Conservation (phyloP, 768 basidiomycete genomes). For the Rhodotorula taiwanensis region DNA sequence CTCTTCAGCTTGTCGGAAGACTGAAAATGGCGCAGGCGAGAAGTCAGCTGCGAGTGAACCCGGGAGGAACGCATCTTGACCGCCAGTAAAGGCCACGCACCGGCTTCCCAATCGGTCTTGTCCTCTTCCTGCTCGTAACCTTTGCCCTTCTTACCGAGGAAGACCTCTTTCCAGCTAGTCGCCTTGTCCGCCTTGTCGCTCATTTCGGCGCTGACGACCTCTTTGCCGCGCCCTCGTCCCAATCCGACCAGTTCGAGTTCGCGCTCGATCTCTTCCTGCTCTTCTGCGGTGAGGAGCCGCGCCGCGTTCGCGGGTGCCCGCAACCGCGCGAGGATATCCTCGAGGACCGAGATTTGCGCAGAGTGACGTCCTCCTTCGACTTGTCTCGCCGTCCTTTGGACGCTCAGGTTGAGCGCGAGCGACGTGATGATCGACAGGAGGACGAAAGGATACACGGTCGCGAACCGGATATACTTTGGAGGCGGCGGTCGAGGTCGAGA, state of each 20-base stretch:
- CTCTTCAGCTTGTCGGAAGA: slow-evolving; percentile 31
- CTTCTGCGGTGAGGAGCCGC: background rate
- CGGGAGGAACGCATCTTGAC: too few relatives aligned
- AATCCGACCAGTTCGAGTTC: slow-evolving; percentile 46
- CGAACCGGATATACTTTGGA: slow-evolving; percentile 2
- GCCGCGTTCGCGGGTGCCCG: background rate
- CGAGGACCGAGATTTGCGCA: slow-evolving; percentile 43
- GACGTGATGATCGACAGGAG: slow-evolving; percentile 34
- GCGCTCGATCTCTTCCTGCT: slow-evolving; percentile 41
- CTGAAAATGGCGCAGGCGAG: background rate
- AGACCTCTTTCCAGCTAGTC: slow-evolving; percentile 43
- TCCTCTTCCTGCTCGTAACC: slow-evolving; percentile 28
- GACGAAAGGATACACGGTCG: slow-evolving; percentile 34
- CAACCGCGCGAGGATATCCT: slow-evolving; percentile 37
- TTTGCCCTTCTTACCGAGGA: slow-evolving; percentile 43
- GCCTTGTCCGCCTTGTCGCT: background rate
- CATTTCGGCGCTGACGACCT: slow-evolving; percentile 8
- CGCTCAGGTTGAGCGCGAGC: slow-evolving; percentile 32
- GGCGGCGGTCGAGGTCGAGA: slow-evolving; percentile 17
- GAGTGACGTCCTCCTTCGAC: background rate
- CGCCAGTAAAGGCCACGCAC: slow-evolving; percentile 5
- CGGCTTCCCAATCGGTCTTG: slow-evolving; percentile 31
- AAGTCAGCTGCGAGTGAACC: background rate
- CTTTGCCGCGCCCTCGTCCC: slow-evolving; percentile 25
- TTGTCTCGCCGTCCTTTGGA: slow-evolving; percentile 11